Percentiles rank a stretch among this genome's conserved stretches.
phyloP scores from a whole-genome alignment of 129 eudicot species.

The Artemisia tridentata region DNA sequence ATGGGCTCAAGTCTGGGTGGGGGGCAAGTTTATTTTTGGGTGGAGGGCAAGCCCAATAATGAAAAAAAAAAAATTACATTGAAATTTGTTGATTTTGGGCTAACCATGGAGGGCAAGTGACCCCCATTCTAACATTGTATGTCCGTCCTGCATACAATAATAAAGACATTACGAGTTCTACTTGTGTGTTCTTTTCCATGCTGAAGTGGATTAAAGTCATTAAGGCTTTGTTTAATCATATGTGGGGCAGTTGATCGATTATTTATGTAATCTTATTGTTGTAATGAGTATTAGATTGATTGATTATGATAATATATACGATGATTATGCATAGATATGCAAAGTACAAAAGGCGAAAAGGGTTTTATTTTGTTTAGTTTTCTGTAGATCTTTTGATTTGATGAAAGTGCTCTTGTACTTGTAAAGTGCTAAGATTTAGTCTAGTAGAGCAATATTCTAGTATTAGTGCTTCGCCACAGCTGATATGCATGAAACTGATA shows the following conservation, averaged over 20 bases:
- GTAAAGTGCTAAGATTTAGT: constrained; percentile 7
- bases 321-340: constrained; percentile 5
- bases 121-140: no score
- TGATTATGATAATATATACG: constrained; percentile 25
- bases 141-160: no score
- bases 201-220: constrained; percentile 17
- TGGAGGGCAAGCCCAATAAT: no score
- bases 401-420: constrained; percentile 34
- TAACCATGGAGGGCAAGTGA: no score
- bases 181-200: constrained; percentile 16
- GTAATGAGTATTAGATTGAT: neutral
- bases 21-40: no score
- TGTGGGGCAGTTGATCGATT: constrained; percentile 16
- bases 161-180: neutral
- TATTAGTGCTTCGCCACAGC: constrained; percentile 27
- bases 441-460: no score
- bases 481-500: constrained; percentile 35
- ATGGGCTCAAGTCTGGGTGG: no score
- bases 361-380: neutral
- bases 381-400: constrained; percentile 23
- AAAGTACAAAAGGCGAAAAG: constrained; percentile 20
- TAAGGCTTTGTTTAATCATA: constrained; percentile 19
- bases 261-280: constrained; percentile 10
- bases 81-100: no score
- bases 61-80: no score